Conservation (phyloP, 169 alveolate genomes). For the Cryptosporidium ryanae region DNA sequence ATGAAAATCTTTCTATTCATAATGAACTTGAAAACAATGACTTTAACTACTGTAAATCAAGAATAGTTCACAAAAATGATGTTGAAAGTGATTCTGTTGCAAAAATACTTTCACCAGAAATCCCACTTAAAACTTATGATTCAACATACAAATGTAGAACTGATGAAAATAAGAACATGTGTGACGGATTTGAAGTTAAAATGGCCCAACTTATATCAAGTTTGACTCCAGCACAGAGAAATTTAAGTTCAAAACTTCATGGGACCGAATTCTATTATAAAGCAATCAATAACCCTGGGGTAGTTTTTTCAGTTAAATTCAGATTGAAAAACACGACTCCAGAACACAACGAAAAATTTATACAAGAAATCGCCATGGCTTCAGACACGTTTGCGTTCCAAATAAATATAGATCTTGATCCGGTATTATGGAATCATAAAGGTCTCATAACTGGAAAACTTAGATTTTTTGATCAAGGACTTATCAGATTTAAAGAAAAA, state of each 20-base stretch:
- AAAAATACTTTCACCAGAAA: conserved; percentile 10
- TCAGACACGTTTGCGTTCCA: conserved; percentile 44
- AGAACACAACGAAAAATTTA: conserved; percentile 7
- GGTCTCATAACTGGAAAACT: conserved; percentile 55
- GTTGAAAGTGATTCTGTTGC: conserved; percentile 45
- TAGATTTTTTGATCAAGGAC: conserved; percentile 15
- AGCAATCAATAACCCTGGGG: not conserved
- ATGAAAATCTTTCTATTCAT: conserved; percentile 5
- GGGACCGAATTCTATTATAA: conserved; percentile 56
- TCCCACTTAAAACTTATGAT: too few relatives aligned
- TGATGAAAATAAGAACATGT: not conserved
- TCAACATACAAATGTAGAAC: not conserved
- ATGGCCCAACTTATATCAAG: not conserved
- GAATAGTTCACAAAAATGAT: not conserved
- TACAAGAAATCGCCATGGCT: conserved; percentile 7
- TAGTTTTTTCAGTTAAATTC: conserved; percentile 10
- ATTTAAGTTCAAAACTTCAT: conserved; percentile 61
- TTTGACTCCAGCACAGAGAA: conserved; percentile 62
- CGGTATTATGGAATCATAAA: conserved; percentile 29
- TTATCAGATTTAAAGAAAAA: not conserved
- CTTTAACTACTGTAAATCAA: not conserved
- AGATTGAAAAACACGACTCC: conserved; percentile 2
- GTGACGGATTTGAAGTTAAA: not conserved
- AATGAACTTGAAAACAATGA: conserved; percentile 2
- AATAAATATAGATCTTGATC: conserved; percentile 42